phyloP scores from a whole-genome alignment of 1,139 yeast species.

The Diutina neorugosa region DNA sequence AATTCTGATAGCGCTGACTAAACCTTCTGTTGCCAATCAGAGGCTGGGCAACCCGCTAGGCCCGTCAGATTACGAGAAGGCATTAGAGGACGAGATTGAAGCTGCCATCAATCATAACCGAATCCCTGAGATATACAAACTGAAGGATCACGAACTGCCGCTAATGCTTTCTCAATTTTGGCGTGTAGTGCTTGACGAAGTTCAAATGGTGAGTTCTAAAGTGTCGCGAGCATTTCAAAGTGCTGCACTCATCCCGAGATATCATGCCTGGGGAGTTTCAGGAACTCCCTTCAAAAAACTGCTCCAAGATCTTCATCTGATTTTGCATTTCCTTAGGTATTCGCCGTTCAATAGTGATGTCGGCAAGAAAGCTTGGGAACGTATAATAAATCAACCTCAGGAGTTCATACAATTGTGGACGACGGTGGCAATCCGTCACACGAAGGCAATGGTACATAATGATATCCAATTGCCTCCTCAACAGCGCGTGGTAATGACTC shows the following conservation, averaged over 20 bases:
- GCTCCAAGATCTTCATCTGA: conserved; percentile 41
- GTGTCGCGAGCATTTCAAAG: conserved; percentile 69
- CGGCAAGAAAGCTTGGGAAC: conserved; percentile 29
- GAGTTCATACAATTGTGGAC: conserved; percentile 33
- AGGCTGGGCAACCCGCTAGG: not conserved
- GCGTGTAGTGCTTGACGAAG: conserved; percentile 87
- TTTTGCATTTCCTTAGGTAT: conserved; percentile 52
- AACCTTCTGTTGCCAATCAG: not conserved
- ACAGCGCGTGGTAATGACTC: conserved; percentile 48
- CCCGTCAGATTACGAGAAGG: not conserved
- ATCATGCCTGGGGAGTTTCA: conserved; percentile 93
- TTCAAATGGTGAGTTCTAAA: conserved; percentile 77
- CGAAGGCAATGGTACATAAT: conserved; percentile 68
- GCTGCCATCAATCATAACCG: not conserved
- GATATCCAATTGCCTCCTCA: conserved; percentile 77
- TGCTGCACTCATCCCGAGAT: conserved; percentile 67
- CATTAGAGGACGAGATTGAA: not conserved
- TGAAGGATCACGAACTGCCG: conserved; percentile 56
- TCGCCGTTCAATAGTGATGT: conserved; percentile 45
- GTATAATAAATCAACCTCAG: conserved; percentile 9
- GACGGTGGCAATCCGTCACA: conserved; percentile 57
- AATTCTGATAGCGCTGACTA: not conserved
- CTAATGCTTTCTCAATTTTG: conserved; percentile 76
- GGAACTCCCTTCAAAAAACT: conserved; percentile 80
- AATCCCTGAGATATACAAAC: conserved; percentile 1